A percentile compares a stretch with the other conserved stretches of the same genome.
These are phyloP conservation scores for Delitschia confertaspora DNA, from an alignment of 495 filamentous ascomycete species.

Conservation along the genomic window DNA sequence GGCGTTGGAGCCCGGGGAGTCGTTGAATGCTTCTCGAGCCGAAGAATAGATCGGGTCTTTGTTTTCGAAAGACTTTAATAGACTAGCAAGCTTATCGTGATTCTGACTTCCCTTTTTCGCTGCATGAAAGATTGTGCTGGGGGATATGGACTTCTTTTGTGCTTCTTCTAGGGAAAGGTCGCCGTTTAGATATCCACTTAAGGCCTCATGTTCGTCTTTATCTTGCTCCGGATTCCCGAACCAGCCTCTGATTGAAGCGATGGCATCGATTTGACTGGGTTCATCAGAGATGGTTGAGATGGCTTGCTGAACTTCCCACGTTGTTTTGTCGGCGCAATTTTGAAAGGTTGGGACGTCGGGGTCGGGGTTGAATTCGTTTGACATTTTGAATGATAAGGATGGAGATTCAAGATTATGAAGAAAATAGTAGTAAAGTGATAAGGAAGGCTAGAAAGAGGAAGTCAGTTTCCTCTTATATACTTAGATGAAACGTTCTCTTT, in stretches of 20 bases:
- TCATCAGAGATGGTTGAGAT: slow-evolving; percentile 8
- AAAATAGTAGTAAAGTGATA: too few relatives aligned
- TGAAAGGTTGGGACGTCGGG: too few relatives aligned
- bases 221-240: slow-evolving; percentile 4
- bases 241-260: slow-evolving; percentile 11
- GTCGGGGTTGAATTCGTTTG: too few relatives aligned
- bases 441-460: too few relatives aligned
- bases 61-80: slow-evolving; percentile 7
- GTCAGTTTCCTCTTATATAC: too few relatives aligned
- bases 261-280: slow-evolving; percentile 12
- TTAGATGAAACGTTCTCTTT: too few relatives aligned
- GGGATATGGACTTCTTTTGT: neutral
- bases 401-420: too few relatives aligned
- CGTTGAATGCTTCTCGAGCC: slow-evolving; percentile 10
- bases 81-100: slow-evolving; percentile 3
- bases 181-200: slow-evolving; percentile 9
- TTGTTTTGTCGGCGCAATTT: too few relatives aligned
- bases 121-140: slow-evolving; percentile 11
- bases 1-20: slow-evolving; percentile 8
- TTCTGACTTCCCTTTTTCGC: neutral
- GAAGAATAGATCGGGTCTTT: neutral
- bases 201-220: neutral
- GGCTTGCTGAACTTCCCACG: slow-evolving; percentile 5
- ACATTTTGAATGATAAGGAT: too few relatives aligned
- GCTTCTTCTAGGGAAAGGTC: neutral